Evolutionary conservation across 495 filamentous ascomycete genomes (phyloP).

Genomic region (Penicillium mononematosum): DNA sequence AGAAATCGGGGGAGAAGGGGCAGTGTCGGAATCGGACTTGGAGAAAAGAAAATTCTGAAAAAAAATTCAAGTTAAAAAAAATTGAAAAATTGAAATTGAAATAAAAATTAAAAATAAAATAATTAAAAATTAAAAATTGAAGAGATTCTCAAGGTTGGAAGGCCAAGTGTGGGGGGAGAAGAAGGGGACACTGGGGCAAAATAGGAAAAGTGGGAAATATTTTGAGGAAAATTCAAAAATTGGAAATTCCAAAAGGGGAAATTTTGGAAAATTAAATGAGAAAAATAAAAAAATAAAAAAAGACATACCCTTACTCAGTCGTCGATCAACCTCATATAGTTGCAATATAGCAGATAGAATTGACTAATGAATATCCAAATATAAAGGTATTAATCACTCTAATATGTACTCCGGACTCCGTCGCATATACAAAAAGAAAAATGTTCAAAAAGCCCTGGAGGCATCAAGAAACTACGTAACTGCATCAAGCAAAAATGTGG

Average conservation of each 20-base stretch:
- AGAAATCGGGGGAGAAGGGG: slow-evolving; percentile 35
- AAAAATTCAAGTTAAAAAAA: slow-evolving; percentile 9
- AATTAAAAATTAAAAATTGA: slow-evolving; percentile 16
- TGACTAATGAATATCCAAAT: neutral
- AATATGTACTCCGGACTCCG: neutral
- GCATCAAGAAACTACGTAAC: neutral
- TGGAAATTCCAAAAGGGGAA: slow-evolving; percentile 9
- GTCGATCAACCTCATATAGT: slow-evolving; percentile 1
- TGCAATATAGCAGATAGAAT: neutral
- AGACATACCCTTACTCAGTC: neutral
- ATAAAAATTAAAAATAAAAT: slow-evolving; percentile 16
- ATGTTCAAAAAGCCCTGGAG: neutral
- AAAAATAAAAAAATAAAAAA: slow-evolving; percentile 23
- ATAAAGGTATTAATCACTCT: neutral
- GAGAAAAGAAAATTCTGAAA: slow-evolving; percentile 17
- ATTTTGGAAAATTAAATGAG: slow-evolving; percentile 17
- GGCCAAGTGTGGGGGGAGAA: slow-evolving; percentile 12
- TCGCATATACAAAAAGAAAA: neutral
- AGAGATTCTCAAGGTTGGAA: slow-evolving; percentile 1
- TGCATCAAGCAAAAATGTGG: slow-evolving; percentile 16
- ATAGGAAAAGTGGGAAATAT: slow-evolving; percentile 7
- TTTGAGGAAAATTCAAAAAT: slow-evolving; percentile 7
- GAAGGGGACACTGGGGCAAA: slow-evolving; percentile 17
- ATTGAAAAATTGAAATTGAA: slow-evolving; percentile 1
- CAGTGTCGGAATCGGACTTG: slow-evolving; percentile 37